phyloP scores from a whole-genome alignment of 108 stramenopile genomes.

The Pseudonitzschia delicatissima region DNA sequence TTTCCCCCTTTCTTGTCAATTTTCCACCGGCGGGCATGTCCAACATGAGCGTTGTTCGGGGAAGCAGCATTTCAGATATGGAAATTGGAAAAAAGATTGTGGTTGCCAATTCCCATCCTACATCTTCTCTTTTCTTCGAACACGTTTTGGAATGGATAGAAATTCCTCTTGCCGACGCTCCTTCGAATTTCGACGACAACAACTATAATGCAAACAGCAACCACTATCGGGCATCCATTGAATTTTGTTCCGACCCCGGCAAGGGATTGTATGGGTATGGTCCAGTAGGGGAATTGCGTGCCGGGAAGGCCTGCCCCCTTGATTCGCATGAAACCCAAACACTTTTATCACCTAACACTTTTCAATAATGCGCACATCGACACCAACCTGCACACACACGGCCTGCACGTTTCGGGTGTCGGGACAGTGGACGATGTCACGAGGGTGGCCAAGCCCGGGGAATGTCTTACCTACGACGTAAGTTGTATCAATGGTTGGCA shows the following conservation, averaged over 20 bases:
- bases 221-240: background rate
- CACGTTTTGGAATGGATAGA: background rate
- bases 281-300: background rate
- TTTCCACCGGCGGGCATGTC: no score
- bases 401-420: constrained; percentile 28
- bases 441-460: constrained; percentile 23
- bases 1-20: no score
- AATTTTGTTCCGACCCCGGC: constrained; percentile 14
- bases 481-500: background rate
- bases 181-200: background rate
- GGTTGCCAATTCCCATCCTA: no score
- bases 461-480: constrained; percentile 29
- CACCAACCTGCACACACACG: constrained; percentile 28
- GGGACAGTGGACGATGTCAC: constrained; percentile 29
- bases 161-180: background rate
- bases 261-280: constrained; percentile 7
- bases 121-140: constrained; percentile 4
- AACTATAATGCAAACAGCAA: background rate
- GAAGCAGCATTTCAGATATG: no score
- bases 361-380: constrained; percentile 17
- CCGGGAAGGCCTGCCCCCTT: constrained; percentile 8
- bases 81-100: no score
- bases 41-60: no score
- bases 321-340: constrained; percentile 19
- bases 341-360: constrained; percentile 17